A percentile compares a stretch with the other conserved stretches of the same genome.
Conservation (phyloP, 768 basidiomycete species). For the Boletus pseudo-olivaceus region DNA sequence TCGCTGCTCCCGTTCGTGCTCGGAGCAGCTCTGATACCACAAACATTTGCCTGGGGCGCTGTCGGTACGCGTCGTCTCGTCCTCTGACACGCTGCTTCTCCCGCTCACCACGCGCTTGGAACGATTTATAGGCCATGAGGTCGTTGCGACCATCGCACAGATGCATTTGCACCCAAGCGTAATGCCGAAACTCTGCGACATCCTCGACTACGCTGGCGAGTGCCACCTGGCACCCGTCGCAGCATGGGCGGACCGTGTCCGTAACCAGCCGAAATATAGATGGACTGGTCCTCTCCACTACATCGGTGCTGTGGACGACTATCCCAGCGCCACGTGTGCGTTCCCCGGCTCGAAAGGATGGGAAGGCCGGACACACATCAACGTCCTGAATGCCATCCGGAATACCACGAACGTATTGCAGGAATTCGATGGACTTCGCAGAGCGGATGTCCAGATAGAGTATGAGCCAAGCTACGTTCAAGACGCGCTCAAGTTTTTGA, state of each 20-base stretch:
- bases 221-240: slow-evolving; percentile 85
- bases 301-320: slow-evolving; percentile 68
- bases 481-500: slow-evolving; percentile 87
- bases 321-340: slow-evolving; percentile 69
- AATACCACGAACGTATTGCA: slow-evolving; percentile 69
- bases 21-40: slow-evolving; percentile 22
- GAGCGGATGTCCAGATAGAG: neutral
- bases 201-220: slow-evolving; percentile 52
- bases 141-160: slow-evolving; percentile 92
- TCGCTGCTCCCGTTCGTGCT: slow-evolving; percentile 12
- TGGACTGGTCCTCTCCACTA: slow-evolving; percentile 80
- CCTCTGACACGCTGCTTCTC: neutral
- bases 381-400: slow-evolving; percentile 74
- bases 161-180: slow-evolving; percentile 80
- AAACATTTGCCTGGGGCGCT: slow-evolving; percentile 38
- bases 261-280: slow-evolving; percentile 47
- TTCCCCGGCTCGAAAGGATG: slow-evolving; percentile 80
- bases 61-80: slow-evolving; percentile 28
- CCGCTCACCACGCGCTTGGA: neutral
- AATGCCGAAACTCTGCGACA: slow-evolving; percentile 60
- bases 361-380: slow-evolving; percentile 50
- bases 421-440: slow-evolving; percentile 38
- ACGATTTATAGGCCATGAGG: slow-evolving; percentile 67
- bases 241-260: slow-evolving; percentile 81
- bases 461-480: slow-evolving; percentile 43